Evolutionary conservation across 108 stramenopile genomes (phyloP).

Genomic region (Skeletonema tropicum): DNA sequence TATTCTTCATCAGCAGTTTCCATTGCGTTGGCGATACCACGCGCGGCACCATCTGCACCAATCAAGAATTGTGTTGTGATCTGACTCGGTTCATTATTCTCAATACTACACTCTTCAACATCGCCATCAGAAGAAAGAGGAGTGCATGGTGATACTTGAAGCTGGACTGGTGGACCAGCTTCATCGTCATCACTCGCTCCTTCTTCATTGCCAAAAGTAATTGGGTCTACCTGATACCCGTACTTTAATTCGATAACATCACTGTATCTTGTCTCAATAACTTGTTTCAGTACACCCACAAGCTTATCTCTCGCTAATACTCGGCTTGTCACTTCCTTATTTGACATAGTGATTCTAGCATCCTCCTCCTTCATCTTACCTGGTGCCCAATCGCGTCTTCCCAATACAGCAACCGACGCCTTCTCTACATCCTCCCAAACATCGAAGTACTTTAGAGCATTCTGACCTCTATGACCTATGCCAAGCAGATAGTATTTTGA

Average conservation of each 20-base stretch:
- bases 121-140: slow-evolving; percentile 9
- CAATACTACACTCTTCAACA: slow-evolving; percentile 24
- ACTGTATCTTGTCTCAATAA: slow-evolving; percentile 17
- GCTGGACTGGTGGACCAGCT: slow-evolving; percentile 12
- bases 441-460: slow-evolving; percentile 47
- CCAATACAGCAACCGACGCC: slow-evolving; percentile 44
- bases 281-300: slow-evolving; percentile 30
- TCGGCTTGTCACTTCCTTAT: slow-evolving; percentile 26
- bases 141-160: slow-evolving; percentile 30
- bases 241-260: slow-evolving; percentile 37
- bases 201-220: slow-evolving; percentile 29
- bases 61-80: slow-evolving; percentile 37
- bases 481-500: slow-evolving; percentile 57
- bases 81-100: neutral
- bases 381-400: slow-evolving; percentile 63
- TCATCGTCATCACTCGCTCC: neutral
- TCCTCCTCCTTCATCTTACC: slow-evolving; percentile 35
- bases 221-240: slow-evolving; percentile 38
- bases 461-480: slow-evolving; percentile 61
- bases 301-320: slow-evolving; percentile 53
- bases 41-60: slow-evolving; percentile 43
- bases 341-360: slow-evolving; percentile 30
- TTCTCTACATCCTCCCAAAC: slow-evolving; percentile 44
- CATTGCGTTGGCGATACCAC: slow-evolving; percentile 47
- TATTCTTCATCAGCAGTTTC: slow-evolving; percentile 29